Evolutionary conservation across 2,329 filamentous ascomycete species (phyloP).

Genomic region (Nectriaceae sp.): DNA sequence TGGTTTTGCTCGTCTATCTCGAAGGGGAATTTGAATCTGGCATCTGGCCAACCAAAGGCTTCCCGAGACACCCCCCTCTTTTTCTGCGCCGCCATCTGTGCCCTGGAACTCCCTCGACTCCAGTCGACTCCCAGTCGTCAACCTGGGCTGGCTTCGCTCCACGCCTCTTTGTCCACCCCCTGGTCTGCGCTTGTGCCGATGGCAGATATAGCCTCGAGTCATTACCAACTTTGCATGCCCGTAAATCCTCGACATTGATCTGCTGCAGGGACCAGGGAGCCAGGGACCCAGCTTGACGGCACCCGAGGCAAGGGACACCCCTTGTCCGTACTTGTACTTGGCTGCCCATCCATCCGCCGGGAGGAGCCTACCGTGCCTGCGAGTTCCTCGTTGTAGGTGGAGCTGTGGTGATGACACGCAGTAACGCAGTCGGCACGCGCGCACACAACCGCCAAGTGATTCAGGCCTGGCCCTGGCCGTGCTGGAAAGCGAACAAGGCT

Average conservation of each 20-base stretch:
- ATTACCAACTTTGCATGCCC: not conserved
- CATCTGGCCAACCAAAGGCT: conserved; percentile 22
- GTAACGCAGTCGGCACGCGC: conserved; percentile 20
- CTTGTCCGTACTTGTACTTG: not conserved
- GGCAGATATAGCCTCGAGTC: not conserved
- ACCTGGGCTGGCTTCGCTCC: too few relatives aligned
- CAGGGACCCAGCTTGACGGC: not conserved
- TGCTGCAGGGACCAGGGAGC: not conserved
- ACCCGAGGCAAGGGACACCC: not conserved
- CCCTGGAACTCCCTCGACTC: conserved; percentile 11
- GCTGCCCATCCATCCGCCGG: not conserved
- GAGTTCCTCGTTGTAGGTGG: conserved; percentile 12
- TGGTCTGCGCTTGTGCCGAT: not conserved
- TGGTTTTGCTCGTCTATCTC: conserved; percentile 20
- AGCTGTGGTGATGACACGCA: conserved; percentile 25
- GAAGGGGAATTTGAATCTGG: conserved; percentile 22
- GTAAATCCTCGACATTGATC: not conserved
- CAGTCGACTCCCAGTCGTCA: too few relatives aligned
- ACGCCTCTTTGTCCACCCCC: conserved; percentile 17
- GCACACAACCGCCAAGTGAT: conserved; percentile 5
- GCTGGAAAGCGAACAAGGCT: conserved; percentile 5
- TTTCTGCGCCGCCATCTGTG: conserved; percentile 15
- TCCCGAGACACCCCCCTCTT: conserved; percentile 13
- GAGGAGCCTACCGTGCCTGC: not conserved
- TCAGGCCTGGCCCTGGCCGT: conserved; percentile 5